These are phyloP conservation scores for Alternaria incomplexa DNA, from an alignment of 2,329 filamentous ascomycete genomes.

Conservation along the genomic window DNA sequence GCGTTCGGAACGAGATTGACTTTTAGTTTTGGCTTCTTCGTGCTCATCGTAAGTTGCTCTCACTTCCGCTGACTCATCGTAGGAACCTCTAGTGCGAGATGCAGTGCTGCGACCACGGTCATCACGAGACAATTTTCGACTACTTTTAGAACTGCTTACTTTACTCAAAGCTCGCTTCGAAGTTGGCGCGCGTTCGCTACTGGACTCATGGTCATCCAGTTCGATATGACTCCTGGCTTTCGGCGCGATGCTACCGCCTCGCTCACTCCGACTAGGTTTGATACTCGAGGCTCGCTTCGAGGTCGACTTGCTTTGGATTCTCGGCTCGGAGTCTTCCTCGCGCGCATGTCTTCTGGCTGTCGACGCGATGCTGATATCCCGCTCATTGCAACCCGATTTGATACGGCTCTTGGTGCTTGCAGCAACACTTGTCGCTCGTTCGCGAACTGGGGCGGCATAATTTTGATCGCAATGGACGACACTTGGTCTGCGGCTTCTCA, in stretches of 20 bases:
- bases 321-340: background rate
- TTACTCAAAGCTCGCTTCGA: background rate
- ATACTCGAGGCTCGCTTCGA: background rate
- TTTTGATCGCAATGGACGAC: no score
- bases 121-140: background rate
- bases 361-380: background rate
- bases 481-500: background rate
- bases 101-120: background rate
- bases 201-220: rapidly evolving
- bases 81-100: background rate
- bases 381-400: background rate
- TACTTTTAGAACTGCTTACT: background rate
- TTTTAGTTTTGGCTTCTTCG: rapidly evolving
- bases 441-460: no score
- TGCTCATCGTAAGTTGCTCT: background rate
- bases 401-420: rapidly evolving
- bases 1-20: rapidly evolving
- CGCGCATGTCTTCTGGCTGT: background rate
- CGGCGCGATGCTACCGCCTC: background rate
- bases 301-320: background rate
- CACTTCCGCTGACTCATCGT: background rate
- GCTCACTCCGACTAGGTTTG: background rate
- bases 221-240: background rate
- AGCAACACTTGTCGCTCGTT: background rate
- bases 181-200: background rate